Evolutionary conservation across 441 rosid species (phyloP).

Genomic region (Pelargonium cotyledonis): DNA sequence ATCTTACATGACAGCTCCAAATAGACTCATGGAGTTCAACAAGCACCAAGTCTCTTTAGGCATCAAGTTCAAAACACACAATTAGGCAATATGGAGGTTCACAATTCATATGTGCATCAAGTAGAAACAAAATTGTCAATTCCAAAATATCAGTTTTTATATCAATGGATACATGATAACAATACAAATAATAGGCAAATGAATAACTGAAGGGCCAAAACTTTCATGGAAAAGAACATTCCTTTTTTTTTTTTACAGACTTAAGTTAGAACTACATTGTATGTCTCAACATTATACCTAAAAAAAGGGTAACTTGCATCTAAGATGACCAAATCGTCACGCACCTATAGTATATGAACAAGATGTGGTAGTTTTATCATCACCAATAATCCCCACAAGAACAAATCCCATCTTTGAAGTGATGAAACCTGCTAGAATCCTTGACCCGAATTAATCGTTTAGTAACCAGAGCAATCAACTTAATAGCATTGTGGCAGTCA

Average conservation of each 20-base stretch:
- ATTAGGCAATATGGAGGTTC: too few species aligned
- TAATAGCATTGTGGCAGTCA: slow-evolving; percentile 72
- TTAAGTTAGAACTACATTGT: slow-evolving; percentile 1
- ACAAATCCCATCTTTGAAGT: slow-evolving; percentile 45
- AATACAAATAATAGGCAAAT: background rate
- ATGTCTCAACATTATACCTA: background rate
- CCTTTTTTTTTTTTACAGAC: background rate
- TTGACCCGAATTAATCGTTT: slow-evolving; percentile 60
- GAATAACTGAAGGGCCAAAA: background rate
- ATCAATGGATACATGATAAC: background rate
- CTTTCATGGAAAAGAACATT: background rate
- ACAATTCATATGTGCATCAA: too few species aligned
- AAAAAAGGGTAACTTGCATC: background rate
- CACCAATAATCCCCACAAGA: slow-evolving; percentile 96
- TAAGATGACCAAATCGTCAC: background rate
- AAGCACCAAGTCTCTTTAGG: too few species aligned
- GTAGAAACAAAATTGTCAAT: background rate
- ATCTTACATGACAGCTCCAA: too few species aligned
- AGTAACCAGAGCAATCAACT: slow-evolving; percentile 50
- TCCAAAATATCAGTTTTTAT: background rate
- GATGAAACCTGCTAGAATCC: slow-evolving; percentile 52
- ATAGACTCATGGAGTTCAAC: too few species aligned
- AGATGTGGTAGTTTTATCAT: slow-evolving; percentile 17
- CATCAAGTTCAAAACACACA: too few species aligned
- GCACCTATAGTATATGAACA: background rate